Evolutionary conservation across 2,329 filamentous ascomycete genomes (phyloP).

Genomic region (Neonectria faginata): DNA sequence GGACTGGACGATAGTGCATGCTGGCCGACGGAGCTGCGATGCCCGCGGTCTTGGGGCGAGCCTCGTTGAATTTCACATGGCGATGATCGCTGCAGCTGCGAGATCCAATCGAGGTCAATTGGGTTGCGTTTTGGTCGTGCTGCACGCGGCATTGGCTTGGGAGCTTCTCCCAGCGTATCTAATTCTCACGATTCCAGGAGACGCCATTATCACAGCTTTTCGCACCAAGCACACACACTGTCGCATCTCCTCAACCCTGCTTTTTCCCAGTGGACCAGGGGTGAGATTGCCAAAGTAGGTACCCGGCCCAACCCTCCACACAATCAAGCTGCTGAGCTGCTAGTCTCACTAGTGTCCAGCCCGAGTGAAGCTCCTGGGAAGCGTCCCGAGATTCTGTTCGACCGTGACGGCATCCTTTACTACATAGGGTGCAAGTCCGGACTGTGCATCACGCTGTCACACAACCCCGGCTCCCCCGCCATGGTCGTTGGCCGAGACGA

Average conservation of each 20-base stretch:
- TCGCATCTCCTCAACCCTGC: conserved; percentile 33
- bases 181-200: conserved; percentile 39
- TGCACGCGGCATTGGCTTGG: conserved; percentile 4
- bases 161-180: conserved; percentile 36
- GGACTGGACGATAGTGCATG: conserved; percentile 46
- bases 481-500: conserved; percentile 40
- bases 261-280: conserved; percentile 36
- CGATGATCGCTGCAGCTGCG: conserved; percentile 14
- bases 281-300: conserved; percentile 42
- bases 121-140: background rate
- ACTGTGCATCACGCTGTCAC: conserved; percentile 18
- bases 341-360: conserved; percentile 38
- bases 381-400: conserved; percentile 32
- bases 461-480: conserved; percentile 36
- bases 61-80: conserved; percentile 36
- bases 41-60: conserved; percentile 31
- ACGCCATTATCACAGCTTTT: conserved; percentile 30
- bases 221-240: conserved; percentile 36
- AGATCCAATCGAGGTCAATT: conserved; percentile 44
- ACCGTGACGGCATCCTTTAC: conserved; percentile 42
- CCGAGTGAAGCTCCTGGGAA: conserved; percentile 33
- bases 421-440: background rate
- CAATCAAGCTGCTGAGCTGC: conserved; percentile 36
- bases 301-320: conserved; percentile 43
- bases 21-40: conserved; percentile 41